phyloP scores from a whole-genome alignment of 2,329 filamentous ascomycete species.

The Colletotrichum lindemuthianum region DNA sequence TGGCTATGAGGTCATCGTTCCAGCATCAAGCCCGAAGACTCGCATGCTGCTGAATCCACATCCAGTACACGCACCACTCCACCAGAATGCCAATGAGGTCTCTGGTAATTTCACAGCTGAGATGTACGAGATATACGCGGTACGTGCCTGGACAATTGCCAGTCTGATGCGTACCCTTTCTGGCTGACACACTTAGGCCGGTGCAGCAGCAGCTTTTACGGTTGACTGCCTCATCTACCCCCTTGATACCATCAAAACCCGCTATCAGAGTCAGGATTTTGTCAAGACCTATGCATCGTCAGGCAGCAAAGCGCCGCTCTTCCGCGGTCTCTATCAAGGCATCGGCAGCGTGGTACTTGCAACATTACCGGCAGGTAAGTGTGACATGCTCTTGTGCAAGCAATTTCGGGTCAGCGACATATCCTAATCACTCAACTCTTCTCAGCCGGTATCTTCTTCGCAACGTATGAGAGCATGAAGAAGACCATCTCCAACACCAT shows the following conservation, averaged over 20 bases:
- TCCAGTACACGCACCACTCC: neutral
- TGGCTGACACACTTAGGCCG: constrained; percentile 44
- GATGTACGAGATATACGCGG: constrained; percentile 38
- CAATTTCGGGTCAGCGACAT: too few relatives aligned
- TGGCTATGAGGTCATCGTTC: constrained; percentile 18
- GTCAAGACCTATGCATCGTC: constrained; percentile 70
- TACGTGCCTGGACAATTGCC: constrained; percentile 2
- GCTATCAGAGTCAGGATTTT: constrained; percentile 83
- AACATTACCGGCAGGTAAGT: constrained; percentile 83
- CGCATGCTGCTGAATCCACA: too few relatives aligned
- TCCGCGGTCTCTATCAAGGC: constrained; percentile 86
- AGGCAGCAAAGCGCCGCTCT: constrained; percentile 63
- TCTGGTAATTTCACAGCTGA: neutral
- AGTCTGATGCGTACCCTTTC: too few relatives aligned
- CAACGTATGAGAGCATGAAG: constrained; percentile 85
- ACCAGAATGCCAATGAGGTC: neutral
- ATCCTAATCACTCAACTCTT: too few relatives aligned
- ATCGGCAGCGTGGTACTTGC: constrained; percentile 86
- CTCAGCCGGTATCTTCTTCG: constrained; percentile 86
- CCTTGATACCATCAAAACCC: constrained; percentile 89
- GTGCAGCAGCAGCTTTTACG: constrained; percentile 84
- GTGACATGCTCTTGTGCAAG: neutral
- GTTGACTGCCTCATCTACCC: constrained; percentile 89
- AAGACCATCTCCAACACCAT: constrained; percentile 63
- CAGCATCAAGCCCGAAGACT: neutral